A percentile compares a stretch with the other conserved stretches of the same genome.
phyloP scores from a whole-genome alignment of 352 stramenopile genomes.

The Phytophthora gonapodyides region DNA sequence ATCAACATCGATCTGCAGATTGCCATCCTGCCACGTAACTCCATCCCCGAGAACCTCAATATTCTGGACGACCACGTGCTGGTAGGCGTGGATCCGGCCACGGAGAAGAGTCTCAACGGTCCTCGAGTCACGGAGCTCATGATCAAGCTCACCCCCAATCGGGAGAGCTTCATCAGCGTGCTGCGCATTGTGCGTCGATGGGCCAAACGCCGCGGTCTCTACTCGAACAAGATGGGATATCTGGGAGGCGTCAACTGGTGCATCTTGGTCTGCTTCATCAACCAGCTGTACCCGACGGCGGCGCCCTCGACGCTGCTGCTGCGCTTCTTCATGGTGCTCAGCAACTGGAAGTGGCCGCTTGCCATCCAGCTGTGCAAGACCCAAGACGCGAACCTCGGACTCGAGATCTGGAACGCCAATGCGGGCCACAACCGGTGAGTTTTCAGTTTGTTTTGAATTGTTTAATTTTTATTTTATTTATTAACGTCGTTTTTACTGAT shows the following conservation, averaged over 20 bases:
- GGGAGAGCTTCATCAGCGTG: conserved; percentile 88
- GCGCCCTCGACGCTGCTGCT: conserved; percentile 83
- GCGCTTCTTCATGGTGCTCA: conserved; percentile 92
- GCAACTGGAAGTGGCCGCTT: conserved; percentile 91
- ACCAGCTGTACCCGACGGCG: conserved; percentile 88
- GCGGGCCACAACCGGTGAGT: conserved; percentile 75
- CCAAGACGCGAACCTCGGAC: conserved; percentile 82
- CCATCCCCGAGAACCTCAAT: conserved; percentile 90
- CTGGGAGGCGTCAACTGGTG: conserved; percentile 99
- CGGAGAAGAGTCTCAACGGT: conserved; percentile 91
- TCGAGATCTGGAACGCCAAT: conserved; percentile 91
- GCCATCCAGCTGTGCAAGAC: conserved; percentile 92
- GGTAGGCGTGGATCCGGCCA: conserved; percentile 83
- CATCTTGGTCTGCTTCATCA: conserved; percentile 98
- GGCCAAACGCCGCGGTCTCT: conserved; percentile 94
- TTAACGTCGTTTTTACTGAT: conserved; percentile 4
- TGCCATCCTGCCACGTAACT: conserved; percentile 92
- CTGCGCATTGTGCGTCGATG: conserved; percentile 88
- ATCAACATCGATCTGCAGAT: conserved; percentile 99
- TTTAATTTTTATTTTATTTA: conserved; percentile 9
- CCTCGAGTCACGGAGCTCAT: conserved; percentile 92
- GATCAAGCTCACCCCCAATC: conserved; percentile 89
- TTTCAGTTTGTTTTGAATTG: conserved; percentile 1
- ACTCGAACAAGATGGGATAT: conserved; percentile 99
- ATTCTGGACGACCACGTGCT: conserved; percentile 92